Conservation (phyloP, 2,329 filamentous ascomycete species). For the Rhytidhysteron rufulum region DNA sequence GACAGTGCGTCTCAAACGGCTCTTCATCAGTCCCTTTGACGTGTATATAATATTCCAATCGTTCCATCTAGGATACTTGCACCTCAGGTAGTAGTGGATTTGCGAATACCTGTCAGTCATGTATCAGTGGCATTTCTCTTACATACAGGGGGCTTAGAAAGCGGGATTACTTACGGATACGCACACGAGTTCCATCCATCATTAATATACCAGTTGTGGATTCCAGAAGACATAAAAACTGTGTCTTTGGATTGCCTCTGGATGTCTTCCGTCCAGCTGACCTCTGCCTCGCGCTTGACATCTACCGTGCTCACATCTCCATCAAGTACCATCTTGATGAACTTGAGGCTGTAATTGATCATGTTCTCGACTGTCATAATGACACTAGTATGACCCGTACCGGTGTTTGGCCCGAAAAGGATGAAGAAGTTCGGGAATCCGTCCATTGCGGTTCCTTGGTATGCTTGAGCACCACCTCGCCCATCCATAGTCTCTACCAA, state of each 20-base stretch:
- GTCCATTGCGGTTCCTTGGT: constrained; percentile 55
- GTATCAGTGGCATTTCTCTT: constrained; percentile 8
- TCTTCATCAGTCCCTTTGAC: constrained; percentile 40
- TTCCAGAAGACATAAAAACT: constrained; percentile 47
- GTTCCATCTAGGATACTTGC: constrained; percentile 51
- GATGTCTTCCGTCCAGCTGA: constrained; percentile 45
- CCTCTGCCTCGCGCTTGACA: constrained; percentile 47
- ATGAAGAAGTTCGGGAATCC: constrained; percentile 65
- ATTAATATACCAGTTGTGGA: constrained; percentile 48
- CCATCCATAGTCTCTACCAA: constrained; percentile 55
- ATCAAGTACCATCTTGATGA: constrained; percentile 53
- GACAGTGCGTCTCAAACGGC: constrained; percentile 14
- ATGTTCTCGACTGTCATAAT: constrained; percentile 60
- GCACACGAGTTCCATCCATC: constrained; percentile 48
- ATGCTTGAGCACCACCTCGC: constrained; percentile 59
- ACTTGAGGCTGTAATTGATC: constrained; percentile 56
- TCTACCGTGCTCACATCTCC: constrained; percentile 45
- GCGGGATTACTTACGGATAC: constrained; percentile 24
- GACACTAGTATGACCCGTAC: constrained; percentile 59
- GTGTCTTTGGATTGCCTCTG: constrained; percentile 44
- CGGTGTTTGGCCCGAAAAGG: constrained; percentile 60
- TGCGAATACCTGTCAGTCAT: constrained; percentile 42
- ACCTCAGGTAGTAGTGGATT: constrained; percentile 48
- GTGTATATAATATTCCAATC: constrained; percentile 54
- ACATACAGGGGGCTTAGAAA: background rate